Conservation (phyloP, 2,329 filamentous ascomycete species). For the Sphaerulina musiva region DNA sequence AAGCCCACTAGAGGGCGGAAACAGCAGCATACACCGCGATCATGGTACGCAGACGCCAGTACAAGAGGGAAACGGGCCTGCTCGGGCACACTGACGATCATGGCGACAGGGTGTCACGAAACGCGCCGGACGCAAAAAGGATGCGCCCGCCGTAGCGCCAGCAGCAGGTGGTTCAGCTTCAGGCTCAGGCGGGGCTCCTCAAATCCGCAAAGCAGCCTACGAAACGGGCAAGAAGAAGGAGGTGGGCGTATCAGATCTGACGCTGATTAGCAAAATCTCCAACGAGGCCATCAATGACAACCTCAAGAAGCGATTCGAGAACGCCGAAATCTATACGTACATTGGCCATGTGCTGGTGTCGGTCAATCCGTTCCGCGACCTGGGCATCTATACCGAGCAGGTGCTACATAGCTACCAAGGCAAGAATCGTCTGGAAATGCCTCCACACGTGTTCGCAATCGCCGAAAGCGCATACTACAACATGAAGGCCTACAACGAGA, state of each 20-base stretch:
- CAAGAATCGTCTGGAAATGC: conserved; percentile 85
- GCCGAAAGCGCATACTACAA: conserved; percentile 97
- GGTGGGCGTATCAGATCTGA: conserved; percentile 95
- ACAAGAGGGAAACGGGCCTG: not conserved
- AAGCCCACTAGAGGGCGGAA: conserved; percentile 7
- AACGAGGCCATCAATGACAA: conserved; percentile 99
- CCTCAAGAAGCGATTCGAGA: conserved; percentile 94
- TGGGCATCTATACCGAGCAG: conserved; percentile 92
- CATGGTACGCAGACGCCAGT: not conserved
- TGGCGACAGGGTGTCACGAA: conserved; percentile 47
- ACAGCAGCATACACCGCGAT: not conserved
- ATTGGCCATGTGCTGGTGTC: conserved; percentile 99
- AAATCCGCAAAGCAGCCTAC: conserved; percentile 92
- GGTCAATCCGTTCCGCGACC: conserved; percentile 93
- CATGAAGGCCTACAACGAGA: conserved; percentile 99
- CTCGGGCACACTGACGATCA: not conserved
- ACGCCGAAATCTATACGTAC: conserved; percentile 97
- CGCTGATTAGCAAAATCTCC: conserved; percentile 94
- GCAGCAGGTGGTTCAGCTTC: conserved; percentile 23
- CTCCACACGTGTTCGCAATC: conserved; percentile 91
- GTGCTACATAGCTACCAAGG: conserved; percentile 91
- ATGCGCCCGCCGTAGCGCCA: conserved; percentile 38
- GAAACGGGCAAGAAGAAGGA: conserved; percentile 98
- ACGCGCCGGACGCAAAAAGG: conserved; percentile 54
- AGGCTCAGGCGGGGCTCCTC: conserved; percentile 49